These are phyloP conservation scores for Chalciporus pseudorubinellus DNA, from an alignment of 768 basidiomycete genomes.

Conservation along the genomic window DNA sequence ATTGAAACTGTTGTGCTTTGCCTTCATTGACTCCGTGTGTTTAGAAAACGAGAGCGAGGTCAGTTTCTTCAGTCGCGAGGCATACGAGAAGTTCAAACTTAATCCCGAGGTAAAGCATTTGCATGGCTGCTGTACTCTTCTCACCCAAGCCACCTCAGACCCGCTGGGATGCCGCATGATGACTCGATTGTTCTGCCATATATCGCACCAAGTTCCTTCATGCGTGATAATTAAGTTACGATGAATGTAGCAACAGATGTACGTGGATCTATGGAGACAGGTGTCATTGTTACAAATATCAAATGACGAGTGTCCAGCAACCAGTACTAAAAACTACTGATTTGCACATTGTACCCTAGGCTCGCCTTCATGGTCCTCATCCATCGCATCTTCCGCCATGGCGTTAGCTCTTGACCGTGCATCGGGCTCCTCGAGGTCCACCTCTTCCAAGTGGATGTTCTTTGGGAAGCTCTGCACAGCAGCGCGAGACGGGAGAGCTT, in stretches of 20 bases:
- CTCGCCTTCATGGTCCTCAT: conserved; percentile 83
- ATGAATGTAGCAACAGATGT: conserved; percentile 29
- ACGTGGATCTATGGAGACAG: conserved; percentile 29
- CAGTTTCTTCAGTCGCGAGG: conserved; percentile 79
- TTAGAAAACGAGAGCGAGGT: conserved; percentile 95
- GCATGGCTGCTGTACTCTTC: neutral
- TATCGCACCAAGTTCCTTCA: conserved; percentile 7
- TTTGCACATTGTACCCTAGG: conserved; percentile 96
- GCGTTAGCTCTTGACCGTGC: conserved; percentile 46
- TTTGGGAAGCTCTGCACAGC: conserved; percentile 67
- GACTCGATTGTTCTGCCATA: neutral
- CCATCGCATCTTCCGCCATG: conserved; percentile 79
- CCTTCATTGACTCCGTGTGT: neutral
- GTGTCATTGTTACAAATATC: conserved; percentile 20
- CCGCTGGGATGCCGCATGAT: conserved; percentile 27
- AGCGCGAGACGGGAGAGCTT: conserved; percentile 78
- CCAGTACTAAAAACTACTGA: conserved; percentile 48
- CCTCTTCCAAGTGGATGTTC: conserved; percentile 76
- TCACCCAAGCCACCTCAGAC: conserved; percentile 14
- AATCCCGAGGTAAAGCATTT: conserved; percentile 67
- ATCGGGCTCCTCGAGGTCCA: conserved; percentile 76
- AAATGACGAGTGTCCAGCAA: conserved; percentile 14
- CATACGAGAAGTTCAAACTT: conserved; percentile 78
- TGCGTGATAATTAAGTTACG: conserved; percentile 33
- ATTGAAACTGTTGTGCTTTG: neutral